A percentile compares a stretch with the other conserved stretches of the same genome.
Evolutionary conservation across 805 yeast species (phyloP).

Genomic region (Starmerella vaccinii): DNA sequence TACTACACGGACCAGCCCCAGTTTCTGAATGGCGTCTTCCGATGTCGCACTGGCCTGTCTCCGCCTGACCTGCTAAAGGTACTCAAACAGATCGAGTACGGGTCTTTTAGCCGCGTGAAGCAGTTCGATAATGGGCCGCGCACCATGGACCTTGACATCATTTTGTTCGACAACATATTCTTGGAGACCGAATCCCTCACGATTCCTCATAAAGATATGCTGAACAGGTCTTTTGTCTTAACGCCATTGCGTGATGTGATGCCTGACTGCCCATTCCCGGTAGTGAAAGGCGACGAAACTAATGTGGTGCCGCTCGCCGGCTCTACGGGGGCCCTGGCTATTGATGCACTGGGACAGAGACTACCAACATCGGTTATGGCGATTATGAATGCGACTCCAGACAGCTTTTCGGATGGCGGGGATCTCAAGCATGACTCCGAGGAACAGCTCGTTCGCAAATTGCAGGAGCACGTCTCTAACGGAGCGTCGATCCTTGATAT

Average conservation of each 20-base stretch:
- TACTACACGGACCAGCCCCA: constrained; percentile 68
- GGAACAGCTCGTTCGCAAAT: constrained; percentile 26
- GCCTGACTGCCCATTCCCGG: constrained; percentile 31
- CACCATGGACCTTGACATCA: constrained; percentile 76
- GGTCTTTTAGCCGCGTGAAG: constrained; percentile 59
- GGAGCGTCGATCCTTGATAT: constrained; percentile 78
- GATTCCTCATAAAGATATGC: constrained; percentile 80
- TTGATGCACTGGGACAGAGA: not conserved
- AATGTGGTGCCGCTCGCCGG: constrained; percentile 9
- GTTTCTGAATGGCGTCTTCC: constrained; percentile 75
- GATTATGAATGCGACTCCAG: constrained; percentile 81
- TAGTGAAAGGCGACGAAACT: constrained; percentile 4
- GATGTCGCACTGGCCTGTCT: constrained; percentile 46
- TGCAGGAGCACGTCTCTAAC: constrained; percentile 30
- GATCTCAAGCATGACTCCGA: constrained; percentile 27
- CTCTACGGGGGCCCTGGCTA: not conserved
- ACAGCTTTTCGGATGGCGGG: constrained; percentile 92
- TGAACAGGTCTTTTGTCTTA: constrained; percentile 82
- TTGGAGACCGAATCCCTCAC: constrained; percentile 49
- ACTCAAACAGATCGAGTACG: constrained; percentile 70
- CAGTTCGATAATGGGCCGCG: constrained; percentile 86
- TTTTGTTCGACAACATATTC: constrained; percentile 53
- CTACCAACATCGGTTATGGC: constrained; percentile 71
- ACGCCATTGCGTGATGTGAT: constrained; percentile 78
- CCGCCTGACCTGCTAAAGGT: constrained; percentile 56